Base-by-base conservation (phyloP, 2,329 filamentous ascomycete species). In the Curvularia eragrostidis region DNA sequence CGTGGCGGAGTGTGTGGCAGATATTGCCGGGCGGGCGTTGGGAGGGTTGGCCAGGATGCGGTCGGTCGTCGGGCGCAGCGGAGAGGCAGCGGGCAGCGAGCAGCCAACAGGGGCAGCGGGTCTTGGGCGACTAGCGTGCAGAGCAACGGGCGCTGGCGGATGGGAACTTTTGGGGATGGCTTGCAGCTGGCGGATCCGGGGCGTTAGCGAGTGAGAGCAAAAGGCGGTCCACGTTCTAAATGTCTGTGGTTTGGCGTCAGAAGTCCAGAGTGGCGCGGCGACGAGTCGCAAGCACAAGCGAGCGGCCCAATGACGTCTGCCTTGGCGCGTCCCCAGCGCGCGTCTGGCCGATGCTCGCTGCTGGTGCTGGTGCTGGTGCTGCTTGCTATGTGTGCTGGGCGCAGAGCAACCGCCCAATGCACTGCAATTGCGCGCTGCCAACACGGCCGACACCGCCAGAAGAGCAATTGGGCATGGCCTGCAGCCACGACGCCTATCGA, bases 1-100 rank as follows among this genome's bases (percentile, higher is more conserved):
- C 69, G 73, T 74, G 72, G 72, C 64, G 62, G 69, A 60, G 56
- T 63, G 69, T 65, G 54, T 74, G 72, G 72, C 67, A 72, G 71
- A 71, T 67, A 70, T 66, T 68, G 70, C 65, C 67, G 65, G 62
- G 61, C 58, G 54, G 63, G 61, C 59, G 54, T 54, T 57, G 55
- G 39, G 58, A 46, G 43, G 52, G 58, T 52, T 55, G 58, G 65
- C 62, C 65, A 67, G 65, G 60, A 65, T 64, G 54, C 58, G 60
- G 61, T 53, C 58, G 59, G 61, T 64, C 55, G 61, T 62, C 58
- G 54, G 62, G 63, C 53, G 66, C 59, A 56, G 64, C 65, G 56
- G 63, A 62, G 59, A 59, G 63, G 65, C 64, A 59, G 58, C 56
- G 61, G 60, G 62, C 19, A 15, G 30, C 10, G 30, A 32, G 30